Percentiles rank a stretch among this genome's conserved stretches.
These are phyloP conservation scores for Psilocybe mexicana DNA, from an alignment of 1,284 basidiomycete genomes.

Conservation along the genomic window DNA sequence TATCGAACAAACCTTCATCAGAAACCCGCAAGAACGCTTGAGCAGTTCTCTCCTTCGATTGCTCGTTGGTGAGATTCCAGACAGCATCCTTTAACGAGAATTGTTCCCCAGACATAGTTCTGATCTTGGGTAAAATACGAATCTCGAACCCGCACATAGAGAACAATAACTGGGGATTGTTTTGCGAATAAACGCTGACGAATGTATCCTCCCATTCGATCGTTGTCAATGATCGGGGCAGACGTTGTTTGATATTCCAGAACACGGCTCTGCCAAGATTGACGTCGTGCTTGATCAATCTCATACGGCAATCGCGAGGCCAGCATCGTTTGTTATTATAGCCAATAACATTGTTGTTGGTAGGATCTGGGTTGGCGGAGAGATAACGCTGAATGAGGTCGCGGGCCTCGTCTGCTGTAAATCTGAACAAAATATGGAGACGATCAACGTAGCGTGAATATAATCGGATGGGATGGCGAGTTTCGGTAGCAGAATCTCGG, in stretches of 20 bases:
- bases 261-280: conserved; percentile 98
- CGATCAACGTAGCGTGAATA: conserved; percentile 95
- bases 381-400: conserved; percentile 98
- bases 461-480: conserved; percentile 90
- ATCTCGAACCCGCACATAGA: conserved; percentile 99
- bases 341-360: conserved; percentile 98
- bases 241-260: conserved; percentile 98
- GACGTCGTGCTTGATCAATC: conserved; percentile 99
- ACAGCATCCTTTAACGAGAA: conserved; percentile 97
- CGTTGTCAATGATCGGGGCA: conserved; percentile 94
- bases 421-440: conserved; percentile 95
- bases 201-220: conserved; percentile 99
- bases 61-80: conserved; percentile 96
- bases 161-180: conserved; percentile 97
- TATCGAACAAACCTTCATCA: conserved; percentile 67
- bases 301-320: conserved; percentile 99
- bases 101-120: conserved; percentile 94
- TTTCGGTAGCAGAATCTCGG: conserved; percentile 91
- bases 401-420: conserved; percentile 96
- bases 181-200: conserved; percentile 94
- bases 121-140: conserved; percentile 93
- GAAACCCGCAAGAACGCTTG: conserved; percentile 98
- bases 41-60: conserved; percentile 95
- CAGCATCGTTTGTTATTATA: conserved; percentile 99
- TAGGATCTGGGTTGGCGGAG: conserved; percentile 96